These are phyloP conservation scores for Royoungia palumana DNA, from an alignment of 768 basidiomycete genomes.

Conservation along the genomic window DNA sequence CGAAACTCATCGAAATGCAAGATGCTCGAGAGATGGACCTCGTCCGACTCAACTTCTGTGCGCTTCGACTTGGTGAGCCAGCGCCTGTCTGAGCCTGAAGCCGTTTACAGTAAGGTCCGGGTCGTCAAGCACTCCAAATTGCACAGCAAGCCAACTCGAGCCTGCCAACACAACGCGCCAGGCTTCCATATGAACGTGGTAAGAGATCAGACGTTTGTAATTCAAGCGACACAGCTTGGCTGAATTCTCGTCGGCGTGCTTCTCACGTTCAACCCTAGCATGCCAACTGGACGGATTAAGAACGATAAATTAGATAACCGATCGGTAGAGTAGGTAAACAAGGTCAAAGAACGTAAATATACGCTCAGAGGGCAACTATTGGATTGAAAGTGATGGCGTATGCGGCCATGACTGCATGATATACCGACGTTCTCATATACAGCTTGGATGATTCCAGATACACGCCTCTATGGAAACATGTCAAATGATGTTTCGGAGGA, in stretches of 20 bases:
- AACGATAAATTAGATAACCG: not conserved
- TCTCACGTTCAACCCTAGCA: not conserved
- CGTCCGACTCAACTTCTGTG: not conserved
- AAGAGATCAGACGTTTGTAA: not conserved
- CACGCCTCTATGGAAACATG: not conserved
- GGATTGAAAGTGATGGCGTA: too few species aligned
- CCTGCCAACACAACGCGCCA: not conserved
- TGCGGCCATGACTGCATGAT: too few species aligned
- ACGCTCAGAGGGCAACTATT: not conserved
- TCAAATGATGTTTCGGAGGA: not conserved
- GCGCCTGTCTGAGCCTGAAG: not conserved
- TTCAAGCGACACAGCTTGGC: slow-evolving; percentile 17
- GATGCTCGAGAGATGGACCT: not conserved
- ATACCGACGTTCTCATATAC: not conserved
- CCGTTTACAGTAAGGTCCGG: not conserved
- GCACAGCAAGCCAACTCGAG: slow-evolving; percentile 11
- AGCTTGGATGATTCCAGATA: not conserved
- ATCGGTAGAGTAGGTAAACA: too few species aligned
- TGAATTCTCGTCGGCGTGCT: not conserved
- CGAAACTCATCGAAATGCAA: not conserved
- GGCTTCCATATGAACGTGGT: not conserved
- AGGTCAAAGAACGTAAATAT: not conserved
- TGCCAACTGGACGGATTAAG: slow-evolving; percentile 5
- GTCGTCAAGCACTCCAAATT: not conserved
- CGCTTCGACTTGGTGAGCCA: not conserved